Evolutionary conservation across 192 early-diverging fungal genomes (phyloP).

Genomic region (Coemansia sp.): DNA sequence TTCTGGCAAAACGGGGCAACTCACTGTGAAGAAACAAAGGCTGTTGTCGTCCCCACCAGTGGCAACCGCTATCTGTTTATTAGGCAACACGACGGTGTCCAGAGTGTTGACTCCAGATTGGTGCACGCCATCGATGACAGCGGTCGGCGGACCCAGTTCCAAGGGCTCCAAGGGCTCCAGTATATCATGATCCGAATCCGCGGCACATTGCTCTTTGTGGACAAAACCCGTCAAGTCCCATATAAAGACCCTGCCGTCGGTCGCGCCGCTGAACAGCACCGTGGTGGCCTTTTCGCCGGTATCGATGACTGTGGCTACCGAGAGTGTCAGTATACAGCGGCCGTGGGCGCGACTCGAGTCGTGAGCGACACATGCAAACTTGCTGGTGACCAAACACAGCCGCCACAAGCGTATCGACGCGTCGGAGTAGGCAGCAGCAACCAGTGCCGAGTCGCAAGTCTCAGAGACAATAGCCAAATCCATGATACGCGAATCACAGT

Average conservation of each 20-base stretch:
- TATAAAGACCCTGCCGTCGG: conserved; percentile 27
- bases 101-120: conserved; percentile 81
- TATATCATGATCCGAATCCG: too few relatives aligned
- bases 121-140: conserved; percentile 44
- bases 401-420: conserved; percentile 56
- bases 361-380: conserved; percentile 19
- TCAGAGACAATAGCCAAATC: conserved; percentile 56
- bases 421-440: conserved; percentile 77
- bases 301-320: not conserved
- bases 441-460: conserved; percentile 39
- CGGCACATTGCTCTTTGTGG: not conserved
- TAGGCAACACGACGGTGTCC: conserved; percentile 26
- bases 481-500: conserved; percentile 65
- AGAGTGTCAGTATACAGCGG: conserved; percentile 37
- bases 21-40: conserved; percentile 24
- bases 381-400: not conserved
- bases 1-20: conserved; percentile 10
- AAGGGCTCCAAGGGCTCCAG: too few relatives aligned
- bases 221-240: conserved; percentile 22
- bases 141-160: conserved; percentile 13
- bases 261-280: conserved; percentile 29
- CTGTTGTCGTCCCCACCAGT: conserved; percentile 83
- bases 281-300: not conserved
- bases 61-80: conserved; percentile 38
- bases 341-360: conserved; percentile 6